Base-by-base conservation (phyloP, 257 asterid species). In the Eustoma russellianum region DNA sequence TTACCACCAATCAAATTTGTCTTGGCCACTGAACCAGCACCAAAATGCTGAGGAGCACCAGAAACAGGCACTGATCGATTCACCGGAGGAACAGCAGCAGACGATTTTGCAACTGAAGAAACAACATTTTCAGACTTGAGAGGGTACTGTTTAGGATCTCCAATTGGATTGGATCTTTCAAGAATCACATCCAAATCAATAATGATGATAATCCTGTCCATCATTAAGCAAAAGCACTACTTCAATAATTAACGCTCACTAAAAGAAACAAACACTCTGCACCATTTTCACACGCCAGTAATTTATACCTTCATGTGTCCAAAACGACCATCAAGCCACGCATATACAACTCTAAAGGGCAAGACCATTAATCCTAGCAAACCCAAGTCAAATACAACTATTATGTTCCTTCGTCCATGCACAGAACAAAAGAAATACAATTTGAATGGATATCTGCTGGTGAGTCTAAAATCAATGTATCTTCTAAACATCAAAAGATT, bases 161-260 rank as follows among this genome's bases (percentile, higher is more conserved):
- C 99, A 81, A 88, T 79, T 55, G 55, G 71, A 69, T 85, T 89
- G 70, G 86, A 92, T 19, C 46, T 59, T 19, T 70, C 83, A 46
- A 66, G 71, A 52, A 85, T 56, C 61, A 92, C 78, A 5, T 81
- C 93, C 64, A 92, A 62, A 53, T 83, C 81, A 56, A 83, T 53
- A 65, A 88, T 75, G 52, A 92, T 92, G 67, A 83, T 69, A 52
- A 92, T 88, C 83, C 99, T 92, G 97, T 73, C 44, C 74, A 62
- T 53, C 53, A 24, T 19, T 15, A 40, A 75, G 50, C 14, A 28
- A n/a, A 48, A 53, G 55, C 38, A 33, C 18, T 46, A 35, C 40
- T 58, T 16, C 61, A 46, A 60, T 24, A 51, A 53, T 18, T 33
- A 5, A 15, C 6, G 55, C 57, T 38, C 56, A 45, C 16, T 43